Evolutionary conservation across 2,329 filamentous ascomycete species (phyloP).

Genomic region (Aspergillus carbonarius): DNA sequence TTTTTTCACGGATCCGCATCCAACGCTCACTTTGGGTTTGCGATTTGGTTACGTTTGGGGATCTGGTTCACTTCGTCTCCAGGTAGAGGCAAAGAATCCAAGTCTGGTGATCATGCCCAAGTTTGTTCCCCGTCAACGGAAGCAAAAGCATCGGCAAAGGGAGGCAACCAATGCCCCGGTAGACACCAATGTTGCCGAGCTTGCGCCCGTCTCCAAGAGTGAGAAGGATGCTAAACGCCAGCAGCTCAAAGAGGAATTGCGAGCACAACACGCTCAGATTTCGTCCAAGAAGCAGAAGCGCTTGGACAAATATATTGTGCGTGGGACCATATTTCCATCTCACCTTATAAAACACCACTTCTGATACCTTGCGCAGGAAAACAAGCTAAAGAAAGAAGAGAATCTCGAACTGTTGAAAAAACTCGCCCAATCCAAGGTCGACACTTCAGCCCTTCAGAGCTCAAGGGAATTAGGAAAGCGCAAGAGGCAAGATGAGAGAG

Average conservation of each 20-base stretch:
- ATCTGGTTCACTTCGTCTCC: slow-evolving; percentile 11
- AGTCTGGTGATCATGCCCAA: slow-evolving; percentile 40
- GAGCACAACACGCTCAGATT: slow-evolving; percentile 55
- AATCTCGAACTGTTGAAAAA: slow-evolving; percentile 80
- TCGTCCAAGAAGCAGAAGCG: slow-evolving; percentile 67
- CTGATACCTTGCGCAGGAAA: slow-evolving; percentile 58
- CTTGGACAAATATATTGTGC: slow-evolving; percentile 66
- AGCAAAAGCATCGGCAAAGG: slow-evolving; percentile 51
- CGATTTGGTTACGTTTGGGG: slow-evolving; percentile 6
- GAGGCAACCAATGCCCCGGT: slow-evolving; percentile 36
- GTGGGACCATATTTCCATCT: slow-evolving; percentile 17
- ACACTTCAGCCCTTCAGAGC: slow-evolving; percentile 78
- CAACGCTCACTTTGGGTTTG: slow-evolving; percentile 6
- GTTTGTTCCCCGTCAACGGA: slow-evolving; percentile 58
- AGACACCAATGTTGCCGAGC: slow-evolving; percentile 47
- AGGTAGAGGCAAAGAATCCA: slow-evolving; percentile 11
- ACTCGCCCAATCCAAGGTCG: slow-evolving; percentile 73
- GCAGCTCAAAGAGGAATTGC: slow-evolving; percentile 55
- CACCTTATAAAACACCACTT: background rate
- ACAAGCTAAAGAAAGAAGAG: slow-evolving; percentile 91
- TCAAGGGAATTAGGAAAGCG: slow-evolving; percentile 72
- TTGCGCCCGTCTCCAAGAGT: slow-evolving; percentile 48
- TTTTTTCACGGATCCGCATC: slow-evolving; percentile 18
- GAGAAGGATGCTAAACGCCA: slow-evolving; percentile 56
- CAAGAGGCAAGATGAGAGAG: slow-evolving; percentile 58